Conservation (phyloP, 2,329 filamentous ascomycete genomes). For the Arthrinium puccinioides region DNA sequence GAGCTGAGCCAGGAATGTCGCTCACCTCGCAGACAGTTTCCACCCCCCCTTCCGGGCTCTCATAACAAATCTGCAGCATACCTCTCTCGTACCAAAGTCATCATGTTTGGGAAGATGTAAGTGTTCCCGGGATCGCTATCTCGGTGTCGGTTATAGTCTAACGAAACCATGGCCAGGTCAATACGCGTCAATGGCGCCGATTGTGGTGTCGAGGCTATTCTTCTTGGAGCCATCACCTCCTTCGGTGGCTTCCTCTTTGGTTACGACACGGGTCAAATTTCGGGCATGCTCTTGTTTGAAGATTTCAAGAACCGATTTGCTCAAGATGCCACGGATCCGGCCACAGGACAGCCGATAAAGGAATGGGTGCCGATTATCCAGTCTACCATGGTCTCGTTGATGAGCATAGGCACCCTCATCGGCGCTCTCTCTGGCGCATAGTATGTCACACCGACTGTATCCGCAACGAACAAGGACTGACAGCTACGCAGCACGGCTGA, state of each 20-base stretch:
- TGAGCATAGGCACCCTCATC: slow-evolving; percentile 48
- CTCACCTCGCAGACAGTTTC: no score
- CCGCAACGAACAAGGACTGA: background rate
- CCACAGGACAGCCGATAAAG: no score
- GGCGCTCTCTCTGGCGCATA: slow-evolving; percentile 46
- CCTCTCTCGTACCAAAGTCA: no score
- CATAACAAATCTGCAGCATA: no score
- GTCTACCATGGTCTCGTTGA: slow-evolving; percentile 47
- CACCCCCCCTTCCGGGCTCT: no score
- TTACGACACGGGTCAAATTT: slow-evolving; percentile 56
- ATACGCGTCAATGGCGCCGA: slow-evolving; percentile 35
- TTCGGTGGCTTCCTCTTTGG: slow-evolving; percentile 58
- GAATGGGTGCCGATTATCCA: slow-evolving; percentile 35
- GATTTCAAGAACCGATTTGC: slow-evolving; percentile 53
- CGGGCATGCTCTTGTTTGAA: slow-evolving; percentile 38
- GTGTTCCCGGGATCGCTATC: no score
- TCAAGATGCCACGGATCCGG: slow-evolving; percentile 30
- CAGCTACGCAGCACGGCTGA: slow-evolving; percentile 35
- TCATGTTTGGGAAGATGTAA: slow-evolving; percentile 3
- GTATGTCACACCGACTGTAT: background rate
- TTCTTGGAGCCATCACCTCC: slow-evolving; percentile 44
- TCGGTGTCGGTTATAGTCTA: no score
- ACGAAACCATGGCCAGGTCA: slow-evolving; percentile 23
- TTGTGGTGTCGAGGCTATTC: slow-evolving; percentile 30
- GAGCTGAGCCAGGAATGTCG: no score